A percentile compares a stretch with the other conserved stretches of the same genome.
Evolutionary conservation across 352 stramenopile genomes (phyloP).

Genomic region (Phytophthora megakarya): DNA sequence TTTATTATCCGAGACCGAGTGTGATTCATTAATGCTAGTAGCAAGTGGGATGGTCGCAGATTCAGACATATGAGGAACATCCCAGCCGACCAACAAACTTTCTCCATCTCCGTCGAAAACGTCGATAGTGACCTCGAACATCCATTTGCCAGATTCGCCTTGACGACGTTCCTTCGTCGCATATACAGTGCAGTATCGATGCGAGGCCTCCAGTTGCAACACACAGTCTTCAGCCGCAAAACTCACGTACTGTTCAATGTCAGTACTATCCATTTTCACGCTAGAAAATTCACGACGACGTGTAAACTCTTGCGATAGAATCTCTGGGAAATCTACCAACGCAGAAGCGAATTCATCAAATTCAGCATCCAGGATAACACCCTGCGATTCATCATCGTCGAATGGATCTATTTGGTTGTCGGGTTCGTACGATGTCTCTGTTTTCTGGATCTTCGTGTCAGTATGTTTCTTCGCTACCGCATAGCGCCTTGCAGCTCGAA

Average conservation of each 20-base stretch:
- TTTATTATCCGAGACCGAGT: slow-evolving; percentile 7
- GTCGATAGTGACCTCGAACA: slow-evolving; percentile 76
- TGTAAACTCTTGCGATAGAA: slow-evolving; percentile 65
- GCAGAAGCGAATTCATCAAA: slow-evolving; percentile 42
- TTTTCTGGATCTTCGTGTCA: not conserved
- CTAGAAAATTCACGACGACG: slow-evolving; percentile 68
- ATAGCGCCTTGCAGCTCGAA: slow-evolving; percentile 45
- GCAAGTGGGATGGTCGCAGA: not conserved
- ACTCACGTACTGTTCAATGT: slow-evolving; percentile 61
- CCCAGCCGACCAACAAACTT: slow-evolving; percentile 80
- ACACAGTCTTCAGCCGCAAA: slow-evolving; percentile 80
- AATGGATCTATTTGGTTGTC: slow-evolving; percentile 10
- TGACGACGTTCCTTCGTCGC: slow-evolving; percentile 74
- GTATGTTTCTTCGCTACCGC: slow-evolving; percentile 15
- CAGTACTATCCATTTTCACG: slow-evolving; percentile 72
- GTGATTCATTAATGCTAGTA: not conserved
- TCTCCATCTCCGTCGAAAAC: slow-evolving; percentile 65
- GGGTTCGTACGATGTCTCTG: not conserved
- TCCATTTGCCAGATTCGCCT: slow-evolving; percentile 77
- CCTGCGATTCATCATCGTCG: not conserved
- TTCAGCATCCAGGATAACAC: slow-evolving; percentile 32
- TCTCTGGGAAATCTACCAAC: slow-evolving; percentile 56
- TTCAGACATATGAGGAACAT: slow-evolving; percentile 47
- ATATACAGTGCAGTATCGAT: slow-evolving; percentile 73
- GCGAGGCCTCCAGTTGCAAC: slow-evolving; percentile 64